Conservation (phyloP, 352 stramenopile genomes). For the Phytophthora sp. region DNA sequence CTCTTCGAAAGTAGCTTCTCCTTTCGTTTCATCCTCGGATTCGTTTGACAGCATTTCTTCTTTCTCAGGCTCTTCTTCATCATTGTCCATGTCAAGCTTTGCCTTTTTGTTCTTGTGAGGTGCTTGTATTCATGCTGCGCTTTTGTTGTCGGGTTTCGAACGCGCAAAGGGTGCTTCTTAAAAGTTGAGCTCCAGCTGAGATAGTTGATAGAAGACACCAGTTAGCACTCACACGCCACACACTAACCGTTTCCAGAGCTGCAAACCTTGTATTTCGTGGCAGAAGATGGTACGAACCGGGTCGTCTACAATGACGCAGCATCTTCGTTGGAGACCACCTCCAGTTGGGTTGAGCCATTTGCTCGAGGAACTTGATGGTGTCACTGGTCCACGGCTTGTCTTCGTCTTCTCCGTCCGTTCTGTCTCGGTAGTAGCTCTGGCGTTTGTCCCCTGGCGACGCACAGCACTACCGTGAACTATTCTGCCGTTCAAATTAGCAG, state of each 20-base stretch:
- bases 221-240: no score
- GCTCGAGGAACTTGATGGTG: neutral
- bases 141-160: neutral
- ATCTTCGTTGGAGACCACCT: neutral
- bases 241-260: no score
- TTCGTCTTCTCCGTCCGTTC: neutral
- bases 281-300: neutral
- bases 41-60: neutral
- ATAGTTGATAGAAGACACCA: neutral
- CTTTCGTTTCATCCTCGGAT: neutral
- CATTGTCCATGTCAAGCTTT: neutral
- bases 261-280: neutral
- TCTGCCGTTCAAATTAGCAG: neutral
- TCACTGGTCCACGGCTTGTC: neutral
- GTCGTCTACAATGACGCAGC: neutral
- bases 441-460: neutral
- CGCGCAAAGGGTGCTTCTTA: neutral
- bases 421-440: constrained; percentile 1
- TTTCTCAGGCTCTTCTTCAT: neutral
- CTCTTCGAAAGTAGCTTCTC: neutral
- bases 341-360: neutral
- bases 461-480: neutral
- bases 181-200: neutral
- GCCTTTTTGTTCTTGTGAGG: neutral
- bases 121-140: neutral